These are phyloP conservation scores for Astrephomene gubernaculifera DNA, from an alignment of 139 green algal genomes.

Conservation along the genomic window DNA sequence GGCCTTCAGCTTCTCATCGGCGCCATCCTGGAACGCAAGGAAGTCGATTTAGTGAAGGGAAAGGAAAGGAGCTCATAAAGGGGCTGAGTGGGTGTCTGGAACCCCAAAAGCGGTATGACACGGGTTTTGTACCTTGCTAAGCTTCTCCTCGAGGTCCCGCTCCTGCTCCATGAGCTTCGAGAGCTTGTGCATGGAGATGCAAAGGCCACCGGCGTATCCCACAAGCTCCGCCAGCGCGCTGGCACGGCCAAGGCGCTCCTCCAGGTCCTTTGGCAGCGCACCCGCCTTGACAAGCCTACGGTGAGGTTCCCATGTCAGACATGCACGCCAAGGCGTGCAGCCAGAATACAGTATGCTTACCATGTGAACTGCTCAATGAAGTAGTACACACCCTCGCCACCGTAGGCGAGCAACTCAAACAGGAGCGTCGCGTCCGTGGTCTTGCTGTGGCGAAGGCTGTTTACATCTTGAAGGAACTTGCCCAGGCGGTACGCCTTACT, in stretches of 20 bases:
- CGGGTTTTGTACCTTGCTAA: conserved; percentile 46
- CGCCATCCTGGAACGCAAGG: too few species aligned
- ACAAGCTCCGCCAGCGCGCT: conserved; percentile 79
- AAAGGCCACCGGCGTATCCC: conserved; percentile 81
- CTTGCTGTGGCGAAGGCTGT: conserved; percentile 69
- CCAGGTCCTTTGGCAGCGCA: conserved; percentile 68
- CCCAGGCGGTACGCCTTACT: conserved; percentile 86
- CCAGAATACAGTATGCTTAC: conserved; percentile 27
- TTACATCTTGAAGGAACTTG: conserved; percentile 86
- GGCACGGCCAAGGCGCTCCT: conserved; percentile 58
- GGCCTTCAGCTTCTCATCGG: background rate
- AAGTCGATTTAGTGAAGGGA: too few species aligned
- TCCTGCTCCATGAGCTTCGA: conserved; percentile 63
- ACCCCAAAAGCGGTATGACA: too few species aligned
- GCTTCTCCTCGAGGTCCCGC: conserved; percentile 52
- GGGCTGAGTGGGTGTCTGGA: too few species aligned
- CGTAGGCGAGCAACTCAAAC: conserved; percentile 76
- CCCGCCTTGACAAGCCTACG: conserved; percentile 86
- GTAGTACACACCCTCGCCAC: conserved; percentile 85
- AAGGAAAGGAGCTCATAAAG: too few species aligned
- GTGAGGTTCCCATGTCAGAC: background rate
- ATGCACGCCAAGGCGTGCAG: background rate
- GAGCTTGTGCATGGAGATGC: conserved; percentile 61
- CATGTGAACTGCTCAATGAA: conserved; percentile 88
- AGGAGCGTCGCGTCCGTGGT: conserved; percentile 41